Evolutionary conservation across 257 asterid genomes (phyloP).

Genomic region (Eustoma russellianum): DNA sequence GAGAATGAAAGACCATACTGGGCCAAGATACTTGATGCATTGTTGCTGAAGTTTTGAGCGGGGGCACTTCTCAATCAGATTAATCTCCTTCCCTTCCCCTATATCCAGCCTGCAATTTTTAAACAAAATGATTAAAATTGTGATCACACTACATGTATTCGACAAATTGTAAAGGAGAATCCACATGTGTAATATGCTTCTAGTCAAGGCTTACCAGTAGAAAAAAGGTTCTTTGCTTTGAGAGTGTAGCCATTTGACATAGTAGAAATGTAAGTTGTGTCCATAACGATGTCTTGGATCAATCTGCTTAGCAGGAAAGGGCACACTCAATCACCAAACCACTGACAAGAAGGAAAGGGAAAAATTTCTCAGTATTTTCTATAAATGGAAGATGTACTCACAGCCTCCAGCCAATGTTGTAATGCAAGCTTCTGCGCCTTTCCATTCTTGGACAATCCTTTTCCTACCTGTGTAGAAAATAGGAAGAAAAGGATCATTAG

Average conservation of each 20-base stretch:
- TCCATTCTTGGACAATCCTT: constrained; percentile 74
- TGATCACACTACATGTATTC: background rate
- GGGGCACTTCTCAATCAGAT: constrained; percentile 61
- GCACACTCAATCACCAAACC: constrained; percentile 15
- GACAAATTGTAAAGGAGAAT: background rate
- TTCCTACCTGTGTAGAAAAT: constrained; percentile 53
- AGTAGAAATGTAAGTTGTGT: constrained; percentile 86
- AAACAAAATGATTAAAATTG: constrained; percentile 10
- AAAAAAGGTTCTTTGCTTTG: constrained; percentile 94
- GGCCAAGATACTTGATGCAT: constrained; percentile 95
- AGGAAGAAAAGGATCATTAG: constrained; percentile 5
- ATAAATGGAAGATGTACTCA: constrained; percentile 23
- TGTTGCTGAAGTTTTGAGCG: constrained; percentile 89
- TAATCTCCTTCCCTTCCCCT: constrained; percentile 91
- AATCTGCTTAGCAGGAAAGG: constrained; percentile 36
- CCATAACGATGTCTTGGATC: constrained; percentile 98
- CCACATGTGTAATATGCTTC: background rate
- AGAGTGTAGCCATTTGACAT: constrained; percentile 67
- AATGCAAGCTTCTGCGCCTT: constrained; percentile 90
- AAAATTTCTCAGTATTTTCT: background rate
- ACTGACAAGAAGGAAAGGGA: background rate
- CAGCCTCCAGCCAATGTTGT: constrained; percentile 99
- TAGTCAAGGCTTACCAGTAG: constrained; percentile 53
- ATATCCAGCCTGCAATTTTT: constrained; percentile 61
- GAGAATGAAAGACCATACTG: constrained; percentile 34